phyloP scores from a whole-genome alignment of 83 land plant species.

The Picea mariana region DNA sequence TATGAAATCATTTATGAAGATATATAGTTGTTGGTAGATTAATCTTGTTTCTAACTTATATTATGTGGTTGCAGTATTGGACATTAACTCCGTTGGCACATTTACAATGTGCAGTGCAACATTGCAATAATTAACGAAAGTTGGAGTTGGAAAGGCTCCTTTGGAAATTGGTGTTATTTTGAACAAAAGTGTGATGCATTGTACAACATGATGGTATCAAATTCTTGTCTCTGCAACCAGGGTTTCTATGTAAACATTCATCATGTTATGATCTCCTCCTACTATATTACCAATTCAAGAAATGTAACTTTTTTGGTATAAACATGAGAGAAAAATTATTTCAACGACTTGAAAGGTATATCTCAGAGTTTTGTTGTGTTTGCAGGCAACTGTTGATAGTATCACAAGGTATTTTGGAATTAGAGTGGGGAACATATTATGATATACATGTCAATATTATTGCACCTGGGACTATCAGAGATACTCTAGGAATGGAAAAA shows the following conservation, averaged over 20 bases:
- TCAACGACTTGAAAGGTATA: constrained; percentile 10
- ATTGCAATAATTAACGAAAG: constrained; percentile 80
- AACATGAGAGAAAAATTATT: background rate
- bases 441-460: constrained; percentile 93
- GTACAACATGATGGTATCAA: constrained; percentile 92
- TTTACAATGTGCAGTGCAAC: constrained; percentile 95
- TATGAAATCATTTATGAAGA: too few species aligned
- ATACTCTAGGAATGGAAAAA: constrained; percentile 87
- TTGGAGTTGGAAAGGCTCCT: constrained; percentile 71
- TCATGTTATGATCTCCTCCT: background rate
- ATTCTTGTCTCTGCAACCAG: constrained; percentile 97
- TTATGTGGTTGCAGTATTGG: constrained; percentile 66
- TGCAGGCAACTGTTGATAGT: constrained; percentile 95
- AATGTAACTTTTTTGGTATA: background rate
- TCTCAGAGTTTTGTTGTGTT: constrained; percentile 1
- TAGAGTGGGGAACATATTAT: constrained; percentile 97
- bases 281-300: background rate
- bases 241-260: constrained; percentile 39
- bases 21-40: too few species aligned
- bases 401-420: constrained; percentile 83
- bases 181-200: constrained; percentile 95
- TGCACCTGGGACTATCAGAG: constrained; percentile 99
- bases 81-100: constrained; percentile 96
- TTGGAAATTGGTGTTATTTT: constrained; percentile 73
- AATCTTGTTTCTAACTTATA: too few species aligned